Evolutionary conservation across 1,284 basidiomycete species (phyloP).

Genomic region (Polyporus tsugae): DNA sequence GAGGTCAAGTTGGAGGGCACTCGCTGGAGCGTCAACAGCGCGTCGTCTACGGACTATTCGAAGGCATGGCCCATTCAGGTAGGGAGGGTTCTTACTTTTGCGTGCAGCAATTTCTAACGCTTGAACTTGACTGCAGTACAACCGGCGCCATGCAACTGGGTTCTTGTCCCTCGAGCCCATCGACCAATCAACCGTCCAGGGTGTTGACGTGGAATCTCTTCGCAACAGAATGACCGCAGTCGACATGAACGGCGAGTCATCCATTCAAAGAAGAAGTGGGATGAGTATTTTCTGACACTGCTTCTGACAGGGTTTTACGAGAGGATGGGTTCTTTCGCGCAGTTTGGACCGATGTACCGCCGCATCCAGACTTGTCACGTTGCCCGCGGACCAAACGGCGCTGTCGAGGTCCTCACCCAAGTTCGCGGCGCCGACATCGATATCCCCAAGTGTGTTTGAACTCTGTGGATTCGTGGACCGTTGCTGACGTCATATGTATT

Average conservation of each 20-base stretch:
- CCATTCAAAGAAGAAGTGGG: neutral
- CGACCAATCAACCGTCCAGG: neutral
- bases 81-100: neutral
- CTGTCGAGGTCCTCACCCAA: constrained; percentile 22
- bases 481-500: neutral
- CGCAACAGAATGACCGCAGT: constrained; percentile 20
- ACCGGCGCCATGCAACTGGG: constrained; percentile 45
- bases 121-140: constrained; percentile 18
- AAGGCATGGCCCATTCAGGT: constrained; percentile 17
- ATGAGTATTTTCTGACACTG: neutral
- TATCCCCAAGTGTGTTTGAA: constrained; percentile 27
- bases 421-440: constrained; percentile 14
- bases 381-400: constrained; percentile 10
- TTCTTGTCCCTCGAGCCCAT: constrained; percentile 40
- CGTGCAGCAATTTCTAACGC: neutral
- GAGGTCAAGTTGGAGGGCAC: constrained; percentile 39
- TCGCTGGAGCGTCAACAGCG: constrained; percentile 40
- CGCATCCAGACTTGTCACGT: constrained; percentile 15
- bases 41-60: constrained; percentile 8
- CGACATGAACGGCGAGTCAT: constrained; percentile 19
- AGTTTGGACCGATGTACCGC: constrained; percentile 26
- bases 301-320: constrained; percentile 13
- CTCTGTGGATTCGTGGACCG: too few species aligned
- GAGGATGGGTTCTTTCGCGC: constrained; percentile 20
- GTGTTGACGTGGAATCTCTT: constrained; percentile 33